Base-by-base conservation (phyloP, 192 early-diverging fungal species). In the Entomortierella parvispora region DNA sequence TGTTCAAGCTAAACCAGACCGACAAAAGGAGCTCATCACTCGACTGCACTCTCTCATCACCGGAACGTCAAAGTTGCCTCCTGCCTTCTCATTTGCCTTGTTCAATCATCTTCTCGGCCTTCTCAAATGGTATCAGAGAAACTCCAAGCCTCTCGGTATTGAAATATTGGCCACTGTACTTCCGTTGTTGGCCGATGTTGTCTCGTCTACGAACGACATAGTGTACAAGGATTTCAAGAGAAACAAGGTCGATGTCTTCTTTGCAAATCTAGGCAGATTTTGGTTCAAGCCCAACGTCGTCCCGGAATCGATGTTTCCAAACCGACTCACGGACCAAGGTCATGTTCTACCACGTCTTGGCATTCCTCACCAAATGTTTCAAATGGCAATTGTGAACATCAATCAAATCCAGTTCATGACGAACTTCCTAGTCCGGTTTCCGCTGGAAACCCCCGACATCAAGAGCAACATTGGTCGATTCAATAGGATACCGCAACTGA, bases 371-470 rank as follows among this genome's bases (percentile, higher is more conserved):
- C 80, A 82, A 14, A 42, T 86, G 7, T 87, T 88, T 44, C 59
- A 77, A 10, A 71, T 85, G 45, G 67, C 82, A 3, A 69, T 86
- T 44, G 62, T 84, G n/a, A 81, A 86, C 22, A 80, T 85, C 50
- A 84, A 80, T 33, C 87, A 88, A 66, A 82, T 85, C 44, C 87
- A 85, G 34, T 85, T 88, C 46, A 71, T 84, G 69, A 84, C 82
- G 1, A 87, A 80, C 23, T 88, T 83, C 55, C 56, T 88, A 4
- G 60, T 65, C n/a, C 74, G 83, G 1, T 88, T 69, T 48, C 85
- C 85, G 2, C 64, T 66, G 17, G 87, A 88, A 32, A 77, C 76
- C 2, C 71, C 82, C 34, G 75, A 86, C 8, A 59, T 88, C 33
- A 86, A 88, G 63, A 79, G 81, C 33, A 82, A 69, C 22, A 64